Conservation (phyloP, 1,284 basidiomycete genomes). For the Apiotrichum domesticum region DNA sequence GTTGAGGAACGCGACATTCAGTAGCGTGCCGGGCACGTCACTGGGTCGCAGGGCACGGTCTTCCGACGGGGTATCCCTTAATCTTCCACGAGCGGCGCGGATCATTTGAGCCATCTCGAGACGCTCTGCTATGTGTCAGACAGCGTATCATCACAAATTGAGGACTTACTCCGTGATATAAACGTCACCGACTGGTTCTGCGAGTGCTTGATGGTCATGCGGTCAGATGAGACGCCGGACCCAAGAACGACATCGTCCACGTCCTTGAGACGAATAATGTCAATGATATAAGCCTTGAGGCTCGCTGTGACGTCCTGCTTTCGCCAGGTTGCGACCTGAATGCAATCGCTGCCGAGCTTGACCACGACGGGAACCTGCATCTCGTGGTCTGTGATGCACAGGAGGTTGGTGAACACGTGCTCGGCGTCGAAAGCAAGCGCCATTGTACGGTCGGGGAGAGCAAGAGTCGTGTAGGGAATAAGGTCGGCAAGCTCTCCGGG, state of each 20-base stretch:
- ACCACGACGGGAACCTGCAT: conserved; percentile 42
- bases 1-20: conserved; percentile 74
- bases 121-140: conserved; percentile 55
- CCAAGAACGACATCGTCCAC: conserved; percentile 80
- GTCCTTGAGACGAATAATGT: conserved; percentile 50
- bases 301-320: conserved; percentile 33
- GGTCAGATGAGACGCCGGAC: conserved; percentile 64
- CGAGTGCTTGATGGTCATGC: conserved; percentile 66
- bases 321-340: conserved; percentile 42
- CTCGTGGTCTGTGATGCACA: conserved; percentile 37
- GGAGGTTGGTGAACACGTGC: conserved; percentile 41
- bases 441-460: conserved; percentile 39
- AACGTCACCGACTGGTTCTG: conserved; percentile 37
- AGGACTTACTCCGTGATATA: conserved; percentile 30
- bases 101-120: conserved; percentile 59
- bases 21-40: conserved; percentile 72
- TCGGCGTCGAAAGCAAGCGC: conserved; percentile 38
- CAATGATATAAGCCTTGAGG: conserved; percentile 42
- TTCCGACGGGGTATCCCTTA: conserved; percentile 50
- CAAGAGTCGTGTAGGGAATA: conserved; percentile 55
- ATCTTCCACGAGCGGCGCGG: conserved; percentile 28
- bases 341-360: conserved; percentile 37
- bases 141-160: conserved; percentile 28
- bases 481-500: conserved; percentile 64
- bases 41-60: conserved; percentile 70